These are phyloP conservation scores for Alternaria viburni DNA, from an alignment of 2,329 filamentous ascomycete genomes.

Conservation along the genomic window DNA sequence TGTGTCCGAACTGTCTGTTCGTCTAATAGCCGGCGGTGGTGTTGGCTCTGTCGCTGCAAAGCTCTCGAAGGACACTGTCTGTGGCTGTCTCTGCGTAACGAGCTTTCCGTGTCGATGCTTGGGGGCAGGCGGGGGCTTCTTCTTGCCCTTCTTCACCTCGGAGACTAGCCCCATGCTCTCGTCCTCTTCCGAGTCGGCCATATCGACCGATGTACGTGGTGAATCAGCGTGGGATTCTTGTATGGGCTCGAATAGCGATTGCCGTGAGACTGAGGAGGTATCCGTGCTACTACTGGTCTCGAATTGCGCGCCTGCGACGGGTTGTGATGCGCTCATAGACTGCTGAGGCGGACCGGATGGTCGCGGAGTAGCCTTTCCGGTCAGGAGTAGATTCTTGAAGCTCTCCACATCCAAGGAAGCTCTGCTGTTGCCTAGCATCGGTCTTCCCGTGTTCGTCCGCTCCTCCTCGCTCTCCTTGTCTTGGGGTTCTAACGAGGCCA, in stretches of 20 bases:
- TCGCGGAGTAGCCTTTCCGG: conserved; percentile 63
- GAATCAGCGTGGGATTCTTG: conserved; percentile 56
- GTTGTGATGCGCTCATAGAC: conserved; percentile 27
- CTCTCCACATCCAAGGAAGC: conserved; percentile 74
- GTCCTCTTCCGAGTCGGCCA: conserved; percentile 59
- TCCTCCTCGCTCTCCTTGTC: conserved; percentile 32
- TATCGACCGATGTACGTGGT: conserved; percentile 65
- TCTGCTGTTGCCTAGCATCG: conserved; percentile 35
- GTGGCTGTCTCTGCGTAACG: conserved; percentile 60
- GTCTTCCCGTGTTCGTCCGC: conserved; percentile 35
- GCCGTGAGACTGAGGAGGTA: conserved; percentile 64
- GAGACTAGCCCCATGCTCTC: conserved; percentile 44
- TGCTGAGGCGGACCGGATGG: conserved; percentile 34
- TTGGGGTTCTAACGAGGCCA: conserved; percentile 46
- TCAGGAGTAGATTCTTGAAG: conserved; percentile 78
- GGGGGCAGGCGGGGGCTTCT: conserved; percentile 69
- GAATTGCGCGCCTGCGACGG: conserved; percentile 31
- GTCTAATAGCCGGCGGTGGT: conserved; percentile 28
- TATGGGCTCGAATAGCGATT: conserved; percentile 63
- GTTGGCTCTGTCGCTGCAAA: conserved; percentile 34
- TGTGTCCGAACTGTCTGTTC: conserved; percentile 55
- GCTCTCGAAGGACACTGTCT: conserved; percentile 44
- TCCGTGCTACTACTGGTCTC: conserved; percentile 63
- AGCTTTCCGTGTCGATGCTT: conserved; percentile 80
- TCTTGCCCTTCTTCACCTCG: conserved; percentile 61